Percentiles rank a stretch among this genome's conserved stretches.
Evolutionary conservation across 1,284 basidiomycete species (phyloP).

Genomic region (Omphalotus olearius): DNA sequence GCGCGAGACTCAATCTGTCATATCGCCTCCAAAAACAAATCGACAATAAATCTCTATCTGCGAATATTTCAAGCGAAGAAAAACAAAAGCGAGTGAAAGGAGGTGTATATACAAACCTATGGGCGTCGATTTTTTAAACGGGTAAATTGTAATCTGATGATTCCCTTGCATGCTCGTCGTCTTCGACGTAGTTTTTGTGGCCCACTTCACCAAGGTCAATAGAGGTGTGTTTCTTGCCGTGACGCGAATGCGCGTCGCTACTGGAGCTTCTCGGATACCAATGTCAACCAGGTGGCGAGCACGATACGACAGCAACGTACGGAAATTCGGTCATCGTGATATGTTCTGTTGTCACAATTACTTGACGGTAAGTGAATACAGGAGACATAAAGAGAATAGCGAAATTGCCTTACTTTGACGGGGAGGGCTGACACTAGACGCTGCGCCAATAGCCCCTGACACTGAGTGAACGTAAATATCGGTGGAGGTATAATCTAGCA

Average conservation of each 20-base stretch:
- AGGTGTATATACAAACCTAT: too few species aligned
- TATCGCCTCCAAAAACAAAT: too few species aligned
- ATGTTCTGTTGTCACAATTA: slow-evolving; percentile 57
- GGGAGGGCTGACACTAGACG: slow-evolving; percentile 4
- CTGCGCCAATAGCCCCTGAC: slow-evolving; percentile 22
- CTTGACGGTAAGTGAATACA: slow-evolving; percentile 42
- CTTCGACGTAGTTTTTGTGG: not conserved
- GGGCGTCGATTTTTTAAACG: too few species aligned
- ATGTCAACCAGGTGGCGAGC: not conserved
- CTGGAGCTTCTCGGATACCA: not conserved
- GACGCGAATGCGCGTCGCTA: slow-evolving; percentile 5
- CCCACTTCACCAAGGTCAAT: not conserved
- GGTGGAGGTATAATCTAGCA: slow-evolving; percentile 45
- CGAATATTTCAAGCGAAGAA: not conserved
- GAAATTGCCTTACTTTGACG: slow-evolving; percentile 4
- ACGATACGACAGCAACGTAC: not conserved
- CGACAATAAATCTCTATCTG: not conserved
- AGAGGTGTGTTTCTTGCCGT: slow-evolving; percentile 2
- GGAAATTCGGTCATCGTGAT: slow-evolving; percentile 41
- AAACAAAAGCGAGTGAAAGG: not conserved
- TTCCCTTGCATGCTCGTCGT: not conserved
- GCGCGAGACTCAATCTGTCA: too few species aligned
- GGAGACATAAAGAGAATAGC: slow-evolving; percentile 18
- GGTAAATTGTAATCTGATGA: not conserved
- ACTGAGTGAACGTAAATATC: slow-evolving; percentile 48